Evolutionary conservation across 805 yeast genomes (phyloP), one percentile per base, ranked within the genome.

Genomic region (Metschnikowia kunwiensis): DNA sequence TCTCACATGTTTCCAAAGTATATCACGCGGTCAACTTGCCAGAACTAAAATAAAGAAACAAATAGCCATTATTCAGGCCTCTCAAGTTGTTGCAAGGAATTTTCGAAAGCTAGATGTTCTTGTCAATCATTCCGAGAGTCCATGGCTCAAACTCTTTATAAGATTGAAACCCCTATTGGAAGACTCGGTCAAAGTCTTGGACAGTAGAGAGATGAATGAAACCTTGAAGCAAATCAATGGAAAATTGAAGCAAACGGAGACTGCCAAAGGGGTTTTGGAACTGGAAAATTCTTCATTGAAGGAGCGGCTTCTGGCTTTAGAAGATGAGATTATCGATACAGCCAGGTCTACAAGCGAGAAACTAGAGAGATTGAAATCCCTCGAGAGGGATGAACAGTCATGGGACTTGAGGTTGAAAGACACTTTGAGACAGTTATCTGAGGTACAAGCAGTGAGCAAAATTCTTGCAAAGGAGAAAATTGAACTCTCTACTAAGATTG

Each of bases 131-230:
- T 32, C 37, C 9, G 40, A 38, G 11, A 42, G 48, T 22, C 53
- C 51, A 1, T 93, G 98, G 98, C 84, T 85, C 60, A 75, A 72
- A 33, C 65, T 93, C 29, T 78, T 80, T 42, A 66, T 78, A 14
- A 75, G 76, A 36, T 64, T 91, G 48, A 86, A 83, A 48, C 97
- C 97, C 1, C 57, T 88, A 27, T 61, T 88, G 10, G 77, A 68
- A 42, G 85, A 80, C 29, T 74, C 81, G 5, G 73, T 77, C 15
- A 80, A 78, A 38, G 74, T 78, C 5, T 61, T 74, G 26, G 81
- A 78, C 51, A 68, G 78, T 4, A 76, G 75, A 39, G 75, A 72
- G 37, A 64, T 80, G 41, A 73, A 74, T 38, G 78, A 76, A 16
- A 75, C 82, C 39, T 61, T 86, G 16, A 70, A 71, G 29, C 50